A percentile compares a stretch with the other conserved stretches of the same genome.
Conservation (phyloP, 2,329 filamentous ascomycete species). For the Blastomyces emzantsi region DNA sequence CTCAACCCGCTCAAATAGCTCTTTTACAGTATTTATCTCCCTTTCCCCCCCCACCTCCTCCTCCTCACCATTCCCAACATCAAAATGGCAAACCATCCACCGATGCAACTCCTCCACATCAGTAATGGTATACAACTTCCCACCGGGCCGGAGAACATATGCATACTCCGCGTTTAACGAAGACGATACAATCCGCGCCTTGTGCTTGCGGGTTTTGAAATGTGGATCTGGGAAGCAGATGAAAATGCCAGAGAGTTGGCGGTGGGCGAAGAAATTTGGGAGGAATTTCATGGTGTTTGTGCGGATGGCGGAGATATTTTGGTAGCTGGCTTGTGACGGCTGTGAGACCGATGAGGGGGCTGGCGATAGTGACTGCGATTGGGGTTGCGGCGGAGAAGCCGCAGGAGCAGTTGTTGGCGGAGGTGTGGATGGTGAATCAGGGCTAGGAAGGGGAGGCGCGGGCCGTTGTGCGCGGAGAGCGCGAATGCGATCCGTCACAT, state of each 20-base stretch:
- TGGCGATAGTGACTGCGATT: slow-evolving; percentile 3
- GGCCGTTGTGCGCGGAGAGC: slow-evolving; percentile 55
- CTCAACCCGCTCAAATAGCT: slow-evolving; percentile 64
- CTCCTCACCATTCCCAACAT: slow-evolving; percentile 53
- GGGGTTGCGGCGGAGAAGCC: neutral
- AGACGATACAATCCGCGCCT: slow-evolving; percentile 83
- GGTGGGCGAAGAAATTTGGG: slow-evolving; percentile 86
- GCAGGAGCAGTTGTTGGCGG: slow-evolving; percentile 8
- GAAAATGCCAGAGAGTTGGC: slow-evolving; percentile 82
- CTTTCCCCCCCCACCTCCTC: slow-evolving; percentile 65
- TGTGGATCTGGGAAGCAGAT: slow-evolving; percentile 98
- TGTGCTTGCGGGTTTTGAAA: slow-evolving; percentile 96
- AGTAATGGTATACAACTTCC: slow-evolving; percentile 90
- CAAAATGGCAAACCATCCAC: slow-evolving; percentile 88
- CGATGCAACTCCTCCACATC: slow-evolving; percentile 89
- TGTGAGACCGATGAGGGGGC: neutral
- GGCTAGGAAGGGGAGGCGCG: slow-evolving; percentile 22
- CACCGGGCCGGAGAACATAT: slow-evolving; percentile 72
- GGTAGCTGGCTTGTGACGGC: slow-evolving; percentile 43
- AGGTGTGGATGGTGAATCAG: slow-evolving; percentile 6
- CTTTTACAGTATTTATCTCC: slow-evolving; percentile 47
- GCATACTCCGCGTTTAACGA: slow-evolving; percentile 91
- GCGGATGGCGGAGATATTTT: slow-evolving; percentile 81
- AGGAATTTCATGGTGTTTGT: slow-evolving; percentile 99
- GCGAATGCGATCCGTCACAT: slow-evolving; percentile 76